Evolutionary conservation across 2,329 filamentous ascomycete species (phyloP).

Genomic region (Mariannaea sp.): DNA sequence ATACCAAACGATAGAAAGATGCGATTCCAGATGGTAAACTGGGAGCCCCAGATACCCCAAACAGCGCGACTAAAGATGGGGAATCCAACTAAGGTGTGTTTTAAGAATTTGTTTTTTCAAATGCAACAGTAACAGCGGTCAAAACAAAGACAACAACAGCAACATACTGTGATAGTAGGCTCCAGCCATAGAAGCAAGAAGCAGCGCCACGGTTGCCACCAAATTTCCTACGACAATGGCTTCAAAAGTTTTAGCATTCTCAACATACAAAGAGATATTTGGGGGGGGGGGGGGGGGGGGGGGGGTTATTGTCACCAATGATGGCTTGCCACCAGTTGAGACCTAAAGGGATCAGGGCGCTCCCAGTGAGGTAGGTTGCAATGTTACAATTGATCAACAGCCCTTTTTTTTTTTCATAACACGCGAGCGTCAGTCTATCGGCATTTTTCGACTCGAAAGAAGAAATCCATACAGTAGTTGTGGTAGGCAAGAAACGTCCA

Average conservation of each 20-base stretch:
- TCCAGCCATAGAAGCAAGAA: conserved; percentile 50
- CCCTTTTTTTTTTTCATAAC: too few relatives aligned
- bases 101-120: too few relatives aligned
- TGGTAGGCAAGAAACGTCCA: conserved; percentile 51
- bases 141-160: too few relatives aligned
- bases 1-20: conserved; percentile 49
- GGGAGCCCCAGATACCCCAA: conserved; percentile 50
- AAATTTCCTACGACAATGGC: conserved; percentile 47
- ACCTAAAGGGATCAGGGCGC: conserved; percentile 48
- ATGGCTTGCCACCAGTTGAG: conserved; percentile 50
- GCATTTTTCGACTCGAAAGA: too few relatives aligned
- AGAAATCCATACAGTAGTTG: conserved; percentile 54
- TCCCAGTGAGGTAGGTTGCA: conserved; percentile 48
- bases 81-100: conserved; percentile 41
- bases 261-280: too few relatives aligned
- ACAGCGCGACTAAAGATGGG: conserved; percentile 45
- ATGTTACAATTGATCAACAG: conserved; percentile 54
- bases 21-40: conserved; percentile 49
- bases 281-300: too few relatives aligned
- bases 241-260: background rate
- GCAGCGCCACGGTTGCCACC: conserved; percentile 46
- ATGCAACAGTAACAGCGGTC: too few relatives aligned
- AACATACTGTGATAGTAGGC: conserved; percentile 48
- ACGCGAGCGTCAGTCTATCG: too few relatives aligned
- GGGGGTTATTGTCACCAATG: conserved; percentile 41